phyloP scores from a whole-genome alignment of 148 eudicot genomes.

The Fagopyrum esculentum region DNA sequence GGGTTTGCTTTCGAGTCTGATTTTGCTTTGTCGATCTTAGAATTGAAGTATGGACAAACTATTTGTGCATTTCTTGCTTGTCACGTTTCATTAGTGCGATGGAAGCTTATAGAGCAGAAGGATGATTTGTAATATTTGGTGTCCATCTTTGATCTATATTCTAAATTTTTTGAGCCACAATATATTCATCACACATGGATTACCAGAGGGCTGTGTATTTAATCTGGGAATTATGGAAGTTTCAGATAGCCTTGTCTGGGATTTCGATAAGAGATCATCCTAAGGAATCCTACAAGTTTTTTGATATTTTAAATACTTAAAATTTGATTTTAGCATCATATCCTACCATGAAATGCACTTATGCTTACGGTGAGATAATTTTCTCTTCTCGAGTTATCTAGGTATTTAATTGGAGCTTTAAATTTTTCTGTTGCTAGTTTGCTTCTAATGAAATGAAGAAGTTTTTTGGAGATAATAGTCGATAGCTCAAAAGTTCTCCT shows the following conservation, averaged over 20 bases:
- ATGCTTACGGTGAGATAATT: not conserved
- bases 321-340: not conserved
- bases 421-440: not conserved
- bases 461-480: not conserved
- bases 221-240: not conserved
- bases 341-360: not conserved
- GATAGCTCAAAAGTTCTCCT: not conserved
- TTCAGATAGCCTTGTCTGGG: not conserved
- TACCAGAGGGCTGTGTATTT: not conserved
- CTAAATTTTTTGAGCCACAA: not conserved
- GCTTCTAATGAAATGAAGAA: not conserved
- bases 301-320: not conserved
- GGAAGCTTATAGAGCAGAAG: not conserved
- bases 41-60: not conserved
- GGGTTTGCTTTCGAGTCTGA: not conserved
- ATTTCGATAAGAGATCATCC: not conserved
- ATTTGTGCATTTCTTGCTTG: not conserved
- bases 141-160: not conserved
- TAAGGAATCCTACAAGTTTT: not conserved
- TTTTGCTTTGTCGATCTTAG: conserved; percentile 39
- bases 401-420: not conserved
- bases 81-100: not conserved
- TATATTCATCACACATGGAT: not conserved
- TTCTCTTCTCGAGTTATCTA: not conserved
- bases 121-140: not conserved